These are phyloP conservation scores for Elaeagnus macrophylla DNA, from an alignment of 306 rosid genomes.

Conservation along the genomic window DNA sequence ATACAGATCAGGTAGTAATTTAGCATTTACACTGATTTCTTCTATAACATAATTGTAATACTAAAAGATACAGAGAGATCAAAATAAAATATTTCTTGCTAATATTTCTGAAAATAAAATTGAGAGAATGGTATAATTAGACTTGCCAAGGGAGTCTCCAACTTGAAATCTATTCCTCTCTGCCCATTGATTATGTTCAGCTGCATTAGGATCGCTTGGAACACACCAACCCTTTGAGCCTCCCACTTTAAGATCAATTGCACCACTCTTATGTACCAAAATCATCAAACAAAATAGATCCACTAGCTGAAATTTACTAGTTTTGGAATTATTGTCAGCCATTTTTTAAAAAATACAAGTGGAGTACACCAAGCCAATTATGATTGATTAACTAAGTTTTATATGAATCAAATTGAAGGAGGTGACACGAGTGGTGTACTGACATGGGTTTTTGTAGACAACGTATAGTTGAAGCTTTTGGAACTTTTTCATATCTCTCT, in stretches of 20 bases:
- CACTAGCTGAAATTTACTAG: conserved; percentile 27
- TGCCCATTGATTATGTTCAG: conserved; percentile 71
- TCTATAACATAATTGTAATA: no score
- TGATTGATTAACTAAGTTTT: not conserved
- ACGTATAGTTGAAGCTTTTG: conserved; percentile 51
- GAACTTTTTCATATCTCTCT: conserved; percentile 56
- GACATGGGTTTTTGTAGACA: conserved; percentile 58
- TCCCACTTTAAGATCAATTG: conserved; percentile 47
- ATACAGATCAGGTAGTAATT: no score
- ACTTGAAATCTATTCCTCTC: conserved; percentile 53
- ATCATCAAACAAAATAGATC: conserved; percentile 33
- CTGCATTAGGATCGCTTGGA: conserved; percentile 41
- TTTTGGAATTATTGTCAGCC: conserved; percentile 1
- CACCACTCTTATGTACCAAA: conserved; percentile 39
- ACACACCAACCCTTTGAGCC: conserved; percentile 65
- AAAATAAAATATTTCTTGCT: not conserved
- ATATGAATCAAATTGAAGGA: conserved; percentile 13
- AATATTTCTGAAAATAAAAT: not conserved
- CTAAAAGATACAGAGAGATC: no score
- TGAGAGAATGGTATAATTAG: not conserved
- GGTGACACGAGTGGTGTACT: conserved; percentile 26
- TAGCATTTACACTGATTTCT: no score
- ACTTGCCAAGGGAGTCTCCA: conserved; percentile 73
- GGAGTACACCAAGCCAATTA: no score
- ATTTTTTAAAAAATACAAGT: no score